Evolutionary conservation across 179 eudicot genomes (phyloP).

Genomic region (Vitellaria paradoxa): DNA sequence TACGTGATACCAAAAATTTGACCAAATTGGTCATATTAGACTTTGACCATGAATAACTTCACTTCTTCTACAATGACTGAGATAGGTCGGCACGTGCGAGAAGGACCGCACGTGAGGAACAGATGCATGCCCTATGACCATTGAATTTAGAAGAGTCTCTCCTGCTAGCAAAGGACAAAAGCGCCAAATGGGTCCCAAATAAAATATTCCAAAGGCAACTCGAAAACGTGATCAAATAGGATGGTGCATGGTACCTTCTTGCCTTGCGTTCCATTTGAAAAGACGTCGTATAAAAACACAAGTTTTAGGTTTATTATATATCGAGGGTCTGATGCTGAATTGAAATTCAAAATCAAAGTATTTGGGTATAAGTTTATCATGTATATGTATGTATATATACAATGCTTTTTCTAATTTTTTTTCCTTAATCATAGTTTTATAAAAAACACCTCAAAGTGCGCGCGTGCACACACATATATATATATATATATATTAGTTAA

Average conservation of each 20-base stretch:
- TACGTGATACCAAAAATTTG: neutral
- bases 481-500: too few relatives aligned
- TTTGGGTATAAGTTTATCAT: neutral
- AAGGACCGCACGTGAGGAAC: too few relatives aligned
- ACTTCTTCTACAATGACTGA: neutral
- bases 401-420: too few relatives aligned
- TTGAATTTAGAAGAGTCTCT: too few relatives aligned
- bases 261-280: neutral
- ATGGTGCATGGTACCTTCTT: conserved; percentile 1
- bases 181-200: neutral
- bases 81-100: neutral
- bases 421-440: too few relatives aligned
- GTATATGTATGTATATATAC: too few relatives aligned
- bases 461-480: too few relatives aligned
- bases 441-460: too few relatives aligned
- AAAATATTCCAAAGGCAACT: neutral
- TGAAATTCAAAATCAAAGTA: neutral
- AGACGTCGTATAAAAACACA: neutral
- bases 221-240: conserved; percentile 8
- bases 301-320: neutral
- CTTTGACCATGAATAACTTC: neutral
- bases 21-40: neutral
- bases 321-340: neutral
- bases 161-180: too few relatives aligned
- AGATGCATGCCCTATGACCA: too few relatives aligned